These are phyloP conservation scores for Colletotrichum orbiculare DNA, from an alignment of 2,329 filamentous ascomycete species.

Conservation along the genomic window DNA sequence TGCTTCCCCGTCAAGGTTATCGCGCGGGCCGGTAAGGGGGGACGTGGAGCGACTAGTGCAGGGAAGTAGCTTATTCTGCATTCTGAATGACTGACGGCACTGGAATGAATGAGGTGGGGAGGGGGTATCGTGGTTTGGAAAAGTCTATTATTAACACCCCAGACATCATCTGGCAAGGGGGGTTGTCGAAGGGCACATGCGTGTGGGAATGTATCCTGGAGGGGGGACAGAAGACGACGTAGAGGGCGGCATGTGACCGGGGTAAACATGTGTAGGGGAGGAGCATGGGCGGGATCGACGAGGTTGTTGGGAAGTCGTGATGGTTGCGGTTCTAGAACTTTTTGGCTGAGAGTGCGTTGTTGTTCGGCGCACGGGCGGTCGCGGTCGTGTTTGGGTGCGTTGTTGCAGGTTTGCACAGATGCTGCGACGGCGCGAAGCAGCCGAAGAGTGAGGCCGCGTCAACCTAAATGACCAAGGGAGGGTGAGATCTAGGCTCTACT, in stretches of 20 bases:
- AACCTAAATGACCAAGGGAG: too few species aligned
- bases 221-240: constrained; percentile 23
- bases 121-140: too few species aligned
- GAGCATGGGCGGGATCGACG: not conserved
- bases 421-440: not conserved
- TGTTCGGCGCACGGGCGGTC: not conserved
- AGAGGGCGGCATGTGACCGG: constrained; percentile 1
- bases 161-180: constrained; percentile 5
- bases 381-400: not conserved
- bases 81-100: too few species aligned
- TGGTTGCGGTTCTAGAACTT: constrained; percentile 27
- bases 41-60: not conserved
- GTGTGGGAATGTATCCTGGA: not conserved
- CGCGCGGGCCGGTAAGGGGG: constrained; percentile 10
- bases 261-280: not conserved
- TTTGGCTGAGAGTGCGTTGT: not conserved
- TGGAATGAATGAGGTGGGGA: too few species aligned
- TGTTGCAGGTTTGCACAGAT: not conserved
- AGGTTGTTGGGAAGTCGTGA: not conserved
- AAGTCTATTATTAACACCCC: constrained; percentile 23
- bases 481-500: too few species aligned
- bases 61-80: not conserved
- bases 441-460: too few species aligned
- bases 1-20: constrained; percentile 19
- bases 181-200: not conserved